These are phyloP conservation scores for Stentor coeruleus DNA, from an alignment of 73 alveolate genomes.

Conservation along the genomic window DNA sequence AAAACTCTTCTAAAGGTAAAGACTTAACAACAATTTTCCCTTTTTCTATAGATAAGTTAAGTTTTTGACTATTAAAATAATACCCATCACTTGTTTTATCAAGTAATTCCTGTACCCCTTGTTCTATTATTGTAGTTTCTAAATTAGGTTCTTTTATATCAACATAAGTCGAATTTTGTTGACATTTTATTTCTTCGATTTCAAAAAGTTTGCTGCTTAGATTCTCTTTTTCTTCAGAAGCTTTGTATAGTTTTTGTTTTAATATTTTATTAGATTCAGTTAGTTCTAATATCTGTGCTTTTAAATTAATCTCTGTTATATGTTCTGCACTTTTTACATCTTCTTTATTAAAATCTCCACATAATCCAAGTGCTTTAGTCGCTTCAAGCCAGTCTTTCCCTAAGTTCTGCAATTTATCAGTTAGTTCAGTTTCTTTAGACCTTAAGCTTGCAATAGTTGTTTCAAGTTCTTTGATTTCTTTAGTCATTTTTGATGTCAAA, in stretches of 20 bases:
- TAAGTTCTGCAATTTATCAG: too few relatives aligned
- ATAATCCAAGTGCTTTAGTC: not conserved
- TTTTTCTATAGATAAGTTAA: too few relatives aligned
- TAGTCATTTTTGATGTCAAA: not conserved
- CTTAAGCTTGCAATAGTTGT: too few relatives aligned
- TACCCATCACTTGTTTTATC: too few relatives aligned
- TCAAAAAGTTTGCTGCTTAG: not conserved
- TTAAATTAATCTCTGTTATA: not conserved
- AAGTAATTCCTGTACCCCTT: too few relatives aligned
- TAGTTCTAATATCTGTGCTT: not conserved
- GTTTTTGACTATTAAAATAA: too few relatives aligned
- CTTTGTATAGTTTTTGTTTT: not conserved
- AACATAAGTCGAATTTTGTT: too few relatives aligned
- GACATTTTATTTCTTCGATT: not conserved
- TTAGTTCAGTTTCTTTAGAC: too few relatives aligned
- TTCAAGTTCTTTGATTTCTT: not conserved
- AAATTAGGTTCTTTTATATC: too few relatives aligned
- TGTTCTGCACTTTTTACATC: not conserved
- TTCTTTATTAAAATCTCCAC: not conserved
- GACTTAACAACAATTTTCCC: too few relatives aligned
- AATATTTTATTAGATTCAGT: not conserved
- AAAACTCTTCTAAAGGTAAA: too few relatives aligned
- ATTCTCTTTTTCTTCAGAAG: not conserved
- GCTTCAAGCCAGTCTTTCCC: slow-evolving; percentile 3
- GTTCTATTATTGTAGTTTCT: too few relatives aligned